Evolutionary conservation across 2,329 filamentous ascomycete genomes (phyloP), one percentile per base, ranked within the genome.

Genomic region (Trichoderma koningii): DNA sequence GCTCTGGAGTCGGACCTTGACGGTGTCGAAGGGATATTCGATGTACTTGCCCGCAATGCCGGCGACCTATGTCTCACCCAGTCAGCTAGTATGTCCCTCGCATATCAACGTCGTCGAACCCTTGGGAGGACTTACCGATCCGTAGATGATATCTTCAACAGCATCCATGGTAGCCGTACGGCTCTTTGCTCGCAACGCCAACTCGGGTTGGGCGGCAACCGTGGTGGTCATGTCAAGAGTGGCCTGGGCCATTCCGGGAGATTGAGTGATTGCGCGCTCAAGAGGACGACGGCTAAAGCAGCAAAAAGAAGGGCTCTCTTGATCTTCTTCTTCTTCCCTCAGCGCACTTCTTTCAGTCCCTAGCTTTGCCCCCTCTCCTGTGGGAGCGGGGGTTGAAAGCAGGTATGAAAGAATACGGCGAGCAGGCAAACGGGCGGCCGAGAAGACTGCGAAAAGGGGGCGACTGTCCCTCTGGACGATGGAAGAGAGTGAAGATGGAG

Each of bases 1-100:
- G n/a, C 94, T 95, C 76, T 99, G 95, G 12, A 99, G 86, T 47
- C 95, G 91, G 66, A 99, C 95, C 80, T 99, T 99, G 76, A 99
- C 89, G 0, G 95, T 99, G 79, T 99, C 95, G 79, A 99, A 99
- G 26, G 95, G 95, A 76, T 97, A 99, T 77, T 99, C 95, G 74
- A 99, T 94, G 76, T 94, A 92, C 81, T 98, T 99, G 68, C 94
- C 94, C 42, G 92, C 88, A 66, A 96, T 87, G 67, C 95, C 95
- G 63, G 94, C 93, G 66, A 86, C 77, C 90, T 93, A 69, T 28
- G 50, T 7, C 57, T 68, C 59, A 44, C 68, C 30, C 48, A 47
- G 26, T 21, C 28, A 63, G 41, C n/a, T 17, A 34, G 5, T 28
- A 38, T 38, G 19, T 30, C 28, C 26, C 21, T 47, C 26, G 17